Base-by-base conservation (phyloP, 2,329 filamentous ascomycete genomes). In the Penicillium sclerotiorum region DNA sequence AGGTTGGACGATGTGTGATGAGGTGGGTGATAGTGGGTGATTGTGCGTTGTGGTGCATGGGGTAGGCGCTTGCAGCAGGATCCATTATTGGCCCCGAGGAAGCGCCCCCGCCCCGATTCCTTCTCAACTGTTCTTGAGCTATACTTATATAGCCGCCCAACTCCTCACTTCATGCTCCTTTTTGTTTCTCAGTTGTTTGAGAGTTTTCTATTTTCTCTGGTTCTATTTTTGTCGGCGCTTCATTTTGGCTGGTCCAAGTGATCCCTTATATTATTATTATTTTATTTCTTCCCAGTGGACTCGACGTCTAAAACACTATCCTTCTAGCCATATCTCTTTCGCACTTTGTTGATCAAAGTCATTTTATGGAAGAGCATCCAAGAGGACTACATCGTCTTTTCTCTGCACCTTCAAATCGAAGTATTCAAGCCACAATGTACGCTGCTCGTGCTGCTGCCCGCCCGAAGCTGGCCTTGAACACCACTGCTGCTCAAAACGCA, bases 401-500 rank as follows among this genome's bases (percentile, higher is more conserved):
- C 36, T 41, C 41, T 21, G 12, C 52, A 47, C 28, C 41, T 37
- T 47, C 50, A 30, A 51, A 33, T 36, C 6, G 6, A 36, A 5
- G 5, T 15, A 3, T 8, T 52, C 32, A 22, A 42, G 23, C 42
- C 46, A 74, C 64, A 62, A 73, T 76, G 70, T 69, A 71, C 58
- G 66, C 72, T 60, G 61, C 70, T 54, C 67, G 68, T 53, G 52
- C 47, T 17, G 61, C 66, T 52, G 62, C 67, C 50, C 75, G 71
- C 56, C 76, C 76, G 39, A 76, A 77, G 70, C 70, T 78, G 56
- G 72, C 73, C 42, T 57, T 79, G 62, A 73, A 64, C 66, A 76
- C 77, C 55, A 69, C 73, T 52, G 59, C 68, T 49, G 62, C 67
- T 20, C 63, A 69, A 53, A 67, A 59, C 47, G 40, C 64, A 33